A percentile compares a stretch with the other conserved stretches of the same genome.
Evolutionary conservation across 2,329 filamentous ascomycete species (phyloP).

Genomic region (Aotearoamyces nothofagi): DNA sequence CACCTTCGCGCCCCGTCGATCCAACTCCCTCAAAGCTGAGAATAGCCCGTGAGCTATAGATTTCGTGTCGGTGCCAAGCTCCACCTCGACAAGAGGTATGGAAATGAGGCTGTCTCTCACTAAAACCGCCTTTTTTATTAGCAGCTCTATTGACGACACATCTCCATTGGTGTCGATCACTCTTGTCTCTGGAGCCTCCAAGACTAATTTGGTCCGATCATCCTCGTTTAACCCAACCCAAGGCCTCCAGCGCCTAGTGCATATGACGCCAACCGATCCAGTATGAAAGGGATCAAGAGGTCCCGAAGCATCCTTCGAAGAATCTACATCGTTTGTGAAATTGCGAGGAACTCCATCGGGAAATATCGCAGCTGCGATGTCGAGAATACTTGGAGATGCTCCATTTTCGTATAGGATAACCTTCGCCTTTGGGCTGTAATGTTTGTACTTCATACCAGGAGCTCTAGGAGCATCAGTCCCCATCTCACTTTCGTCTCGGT

Average conservation of each 20-base stretch:
- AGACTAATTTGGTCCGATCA: no score
- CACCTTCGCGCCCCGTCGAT: constrained; percentile 60
- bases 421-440: constrained; percentile 82
- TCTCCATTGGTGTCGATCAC: not conserved
- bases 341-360: not conserved
- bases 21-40: constrained; percentile 71
- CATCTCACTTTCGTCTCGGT: constrained; percentile 58
- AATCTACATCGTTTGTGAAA: constrained; percentile 1
- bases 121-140: constrained; percentile 1
- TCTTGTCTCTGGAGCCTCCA: not conserved
- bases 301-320: not conserved
- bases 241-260: not conserved
- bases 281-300: not conserved
- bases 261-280: not conserved
- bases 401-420: constrained; percentile 66
- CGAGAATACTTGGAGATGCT: constrained; percentile 1
- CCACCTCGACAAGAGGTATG: constrained; percentile 52
- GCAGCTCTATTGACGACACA: not conserved
- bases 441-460: constrained; percentile 97
- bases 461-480: constrained; percentile 59
- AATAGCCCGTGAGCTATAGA: constrained; percentile 80
- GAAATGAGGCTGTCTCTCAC: no score
- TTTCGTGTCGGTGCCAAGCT: constrained; percentile 54
- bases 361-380: not conserved
- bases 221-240: not conserved